Base-by-base conservation (phyloP, 768 basidiomycete species). In the Naganishia randhawae region DNA sequence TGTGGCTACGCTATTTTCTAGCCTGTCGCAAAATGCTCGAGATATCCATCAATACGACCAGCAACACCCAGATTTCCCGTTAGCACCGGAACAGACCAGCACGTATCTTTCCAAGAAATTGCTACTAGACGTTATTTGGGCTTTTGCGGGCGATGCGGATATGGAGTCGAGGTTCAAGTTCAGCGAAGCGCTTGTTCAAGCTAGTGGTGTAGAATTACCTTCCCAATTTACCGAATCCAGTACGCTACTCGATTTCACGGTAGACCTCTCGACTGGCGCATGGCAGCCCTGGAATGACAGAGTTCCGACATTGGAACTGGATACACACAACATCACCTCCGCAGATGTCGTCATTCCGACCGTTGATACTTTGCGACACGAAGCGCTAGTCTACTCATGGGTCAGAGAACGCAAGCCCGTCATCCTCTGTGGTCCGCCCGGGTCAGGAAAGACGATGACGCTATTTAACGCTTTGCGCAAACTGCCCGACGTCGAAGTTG, bases 401-500 rank as follows among this genome's bases (percentile, higher is more conserved):
- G 83, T 99, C 7, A 92, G 93, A 2, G 96, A 98, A 78, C 96
- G 98, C 81, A 97, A 97, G 75, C 96, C 96, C 22, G 85, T 99
- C 65, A 90, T 99, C 86, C 85, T 99, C 29, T 99, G 94, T 77
- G 96, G 96, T 52, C 96, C 96, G 74, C 96, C 96, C n/a, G 96
- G 96, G 76, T 98, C 96, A 25, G 96, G 96, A 27, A 99, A 99
- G 83, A 99, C 96, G 8, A 99, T 99, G 96, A 98, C 96, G 0
- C 83, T 99, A 22, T 98, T 99, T 82, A 96, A 92, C 73, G 96
- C 96, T 11, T 85, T 99, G 33, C 88, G 96, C 67, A 98, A 98
- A 80, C 85, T 98, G 42, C 94, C 96, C 1, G 92, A 98, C 80
- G 93, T 99, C 89, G 96, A 99, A 76, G 92, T 98, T 51, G 94